phyloP scores from a whole-genome alignment of 2,329 filamentous ascomycete genomes.

The Massarina eburnea region DNA sequence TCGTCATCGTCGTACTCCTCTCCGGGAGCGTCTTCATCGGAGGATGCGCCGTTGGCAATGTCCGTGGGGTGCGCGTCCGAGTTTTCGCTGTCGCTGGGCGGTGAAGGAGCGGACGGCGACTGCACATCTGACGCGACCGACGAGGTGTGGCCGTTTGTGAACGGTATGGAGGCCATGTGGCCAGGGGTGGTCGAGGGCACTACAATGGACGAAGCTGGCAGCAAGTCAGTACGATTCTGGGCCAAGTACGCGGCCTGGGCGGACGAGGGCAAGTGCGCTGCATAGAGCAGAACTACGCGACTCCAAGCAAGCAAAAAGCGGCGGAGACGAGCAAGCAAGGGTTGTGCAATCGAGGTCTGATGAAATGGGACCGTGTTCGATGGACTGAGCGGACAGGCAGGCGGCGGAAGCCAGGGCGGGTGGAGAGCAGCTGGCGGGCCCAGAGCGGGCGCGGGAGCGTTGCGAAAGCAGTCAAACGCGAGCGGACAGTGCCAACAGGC shows the following conservation, averaged over 20 bases:
- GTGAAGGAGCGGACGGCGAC: slow-evolving; percentile 48
- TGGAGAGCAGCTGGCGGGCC: slow-evolving; percentile 20
- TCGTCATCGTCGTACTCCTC: slow-evolving; percentile 48
- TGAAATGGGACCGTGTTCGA: slow-evolving; percentile 39
- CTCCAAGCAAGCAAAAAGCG: slow-evolving; percentile 40
- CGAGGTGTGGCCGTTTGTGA: slow-evolving; percentile 67
- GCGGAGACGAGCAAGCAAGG: slow-evolving; percentile 24
- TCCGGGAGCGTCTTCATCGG: slow-evolving; percentile 44
- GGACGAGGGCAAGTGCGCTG: slow-evolving; percentile 39
- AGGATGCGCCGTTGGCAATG: slow-evolving; percentile 45
- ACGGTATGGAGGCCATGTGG: slow-evolving; percentile 63
- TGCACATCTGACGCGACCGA: slow-evolving; percentile 54
- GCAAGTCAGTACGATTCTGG: slow-evolving; percentile 47
- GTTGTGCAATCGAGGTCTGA: slow-evolving; percentile 41
- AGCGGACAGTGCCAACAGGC: slow-evolving; percentile 13
- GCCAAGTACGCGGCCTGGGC: slow-evolving; percentile 30
- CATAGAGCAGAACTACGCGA: slow-evolving; percentile 47
- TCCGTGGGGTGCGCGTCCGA: slow-evolving; percentile 72
- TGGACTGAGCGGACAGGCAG: slow-evolving; percentile 33
- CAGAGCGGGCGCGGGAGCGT: slow-evolving; percentile 14
- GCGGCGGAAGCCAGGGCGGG: slow-evolving; percentile 22
- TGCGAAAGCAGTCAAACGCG: slow-evolving; percentile 15
- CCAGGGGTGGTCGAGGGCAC: slow-evolving; percentile 64
- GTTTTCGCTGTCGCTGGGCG: slow-evolving; percentile 72
- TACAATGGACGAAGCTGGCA: slow-evolving; percentile 62